phyloP scores from a whole-genome alignment of 495 filamentous ascomycete genomes.

The Mytilinidion resinicola region DNA sequence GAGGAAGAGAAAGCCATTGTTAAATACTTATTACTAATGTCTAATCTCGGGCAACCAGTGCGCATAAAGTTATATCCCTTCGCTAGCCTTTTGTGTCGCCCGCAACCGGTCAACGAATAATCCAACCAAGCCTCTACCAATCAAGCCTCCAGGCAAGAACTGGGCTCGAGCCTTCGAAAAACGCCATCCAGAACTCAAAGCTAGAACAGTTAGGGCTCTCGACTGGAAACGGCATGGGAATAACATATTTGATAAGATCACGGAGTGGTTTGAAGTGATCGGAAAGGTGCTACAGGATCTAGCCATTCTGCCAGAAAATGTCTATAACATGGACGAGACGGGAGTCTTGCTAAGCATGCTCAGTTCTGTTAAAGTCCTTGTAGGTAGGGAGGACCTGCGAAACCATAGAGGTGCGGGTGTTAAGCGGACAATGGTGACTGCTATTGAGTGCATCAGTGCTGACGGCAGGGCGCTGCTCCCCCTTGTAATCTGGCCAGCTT shows the following conservation, averaged over 20 bases:
- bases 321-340: too few species aligned
- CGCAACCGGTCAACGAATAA: too few species aligned
- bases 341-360: conserved; percentile 4
- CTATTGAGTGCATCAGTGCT: conserved; percentile 9
- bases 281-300: conserved; percentile 1
- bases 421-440: conserved; percentile 6
- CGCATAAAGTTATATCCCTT: conserved; percentile 15
- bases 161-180: conserved; percentile 7
- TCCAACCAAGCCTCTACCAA: too few species aligned
- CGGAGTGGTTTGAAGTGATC: not conserved
- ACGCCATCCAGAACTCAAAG: conserved; percentile 11
- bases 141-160: too few species aligned
- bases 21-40: conserved; percentile 2
- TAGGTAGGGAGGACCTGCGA: not conserved
- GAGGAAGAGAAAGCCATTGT: conserved; percentile 13
- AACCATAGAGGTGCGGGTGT: too few species aligned
- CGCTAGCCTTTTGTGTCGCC: too few species aligned
- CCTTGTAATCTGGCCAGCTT: conserved; percentile 30
- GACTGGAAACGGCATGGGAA: conserved; percentile 4
- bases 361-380: conserved; percentile 6
- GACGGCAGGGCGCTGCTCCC: conserved; percentile 13
- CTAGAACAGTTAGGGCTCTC: conserved; percentile 1
- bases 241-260: conserved; percentile 8
- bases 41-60: conserved; percentile 8
- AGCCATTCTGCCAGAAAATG: conserved; percentile 6